A percentile compares a stretch with the other conserved stretches of the same genome.
Conservation (phyloP, 163 green algal species). For the Scenedesmus sp. region DNA sequence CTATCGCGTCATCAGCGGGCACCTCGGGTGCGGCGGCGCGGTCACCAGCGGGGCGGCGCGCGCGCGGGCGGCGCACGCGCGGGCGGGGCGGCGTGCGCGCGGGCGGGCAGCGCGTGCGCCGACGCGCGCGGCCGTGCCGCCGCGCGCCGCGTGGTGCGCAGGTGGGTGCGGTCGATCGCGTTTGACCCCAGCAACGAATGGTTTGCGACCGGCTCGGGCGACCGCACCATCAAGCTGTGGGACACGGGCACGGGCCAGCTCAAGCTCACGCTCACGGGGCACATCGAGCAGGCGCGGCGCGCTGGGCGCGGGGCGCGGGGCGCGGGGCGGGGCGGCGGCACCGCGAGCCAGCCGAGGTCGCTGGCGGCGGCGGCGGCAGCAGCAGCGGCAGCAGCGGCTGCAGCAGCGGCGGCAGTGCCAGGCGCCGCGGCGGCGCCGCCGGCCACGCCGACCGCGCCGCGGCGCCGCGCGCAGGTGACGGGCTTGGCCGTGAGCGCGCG, state of each 20-base stretch:
- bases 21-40: constrained; percentile 81
- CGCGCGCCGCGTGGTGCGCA: constrained; percentile 33
- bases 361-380: background rate
- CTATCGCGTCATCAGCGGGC: constrained; percentile 97
- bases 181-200: constrained; percentile 98
- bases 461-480: too few species aligned
- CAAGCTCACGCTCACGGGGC: constrained; percentile 97
- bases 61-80: too few species aligned
- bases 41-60: background rate
- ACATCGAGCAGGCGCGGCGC: constrained; percentile 98
- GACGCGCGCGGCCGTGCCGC: too few species aligned
- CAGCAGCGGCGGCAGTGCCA: too few species aligned
- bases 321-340: background rate
- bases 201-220: constrained; percentile 92
- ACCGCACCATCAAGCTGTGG: constrained; percentile 99
- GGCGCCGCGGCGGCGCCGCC: too few species aligned
- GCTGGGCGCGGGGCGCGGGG: constrained; percentile 27
- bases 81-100: too few species aligned
- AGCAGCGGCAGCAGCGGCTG: too few species aligned
- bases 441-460: too few species aligned
- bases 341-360: background rate
- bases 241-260: constrained; percentile 94
- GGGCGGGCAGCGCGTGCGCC: too few species aligned
- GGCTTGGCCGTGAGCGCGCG: constrained; percentile 86
- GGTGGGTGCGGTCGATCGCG: constrained; percentile 91